phyloP scores from a whole-genome alignment of 495 filamentous ascomycete genomes.

The Viridothelium virens region DNA sequence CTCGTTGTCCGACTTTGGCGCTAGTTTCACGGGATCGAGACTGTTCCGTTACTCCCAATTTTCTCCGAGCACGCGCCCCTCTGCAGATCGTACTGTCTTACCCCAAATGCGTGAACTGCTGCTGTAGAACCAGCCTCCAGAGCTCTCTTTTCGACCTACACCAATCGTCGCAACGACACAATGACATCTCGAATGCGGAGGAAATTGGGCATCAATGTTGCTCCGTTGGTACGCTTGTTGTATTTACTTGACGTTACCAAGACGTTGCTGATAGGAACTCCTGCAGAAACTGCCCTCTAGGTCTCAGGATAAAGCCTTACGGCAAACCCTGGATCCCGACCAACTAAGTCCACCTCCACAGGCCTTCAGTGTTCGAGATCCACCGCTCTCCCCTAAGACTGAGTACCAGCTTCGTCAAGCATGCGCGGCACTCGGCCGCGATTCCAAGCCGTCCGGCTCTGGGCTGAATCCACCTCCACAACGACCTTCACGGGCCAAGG shows the following conservation, averaged over 20 bases:
- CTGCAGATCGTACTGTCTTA: background rate
- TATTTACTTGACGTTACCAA: too few species aligned
- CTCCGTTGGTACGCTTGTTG: background rate
- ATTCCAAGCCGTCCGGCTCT: background rate
- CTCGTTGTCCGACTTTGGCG: background rate
- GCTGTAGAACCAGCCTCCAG: conserved; percentile 4
- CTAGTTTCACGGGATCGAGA: background rate
- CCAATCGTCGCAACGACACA: background rate
- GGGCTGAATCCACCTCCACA: background rate
- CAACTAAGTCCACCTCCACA: conserved; percentile 4
- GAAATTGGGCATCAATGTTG: conserved; percentile 5
- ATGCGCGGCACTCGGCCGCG: background rate
- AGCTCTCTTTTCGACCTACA: background rate
- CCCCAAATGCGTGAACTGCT: background rate
- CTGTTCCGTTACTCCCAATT: background rate
- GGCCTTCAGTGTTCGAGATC: background rate
- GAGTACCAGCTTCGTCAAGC: conserved; percentile 4
- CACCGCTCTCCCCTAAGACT: conserved; percentile 5
- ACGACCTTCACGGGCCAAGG: background rate
- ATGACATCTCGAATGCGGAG: background rate
- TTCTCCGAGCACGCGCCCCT: too few species aligned
- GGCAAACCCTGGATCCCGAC: conserved; percentile 4
- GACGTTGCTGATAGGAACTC: background rate
- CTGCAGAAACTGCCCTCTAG: conserved; percentile 6
- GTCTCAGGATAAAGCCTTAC: conserved; percentile 1